phyloP scores from a whole-genome alignment of 2,329 filamentous ascomycete species.

The Xylariales sp. region DNA sequence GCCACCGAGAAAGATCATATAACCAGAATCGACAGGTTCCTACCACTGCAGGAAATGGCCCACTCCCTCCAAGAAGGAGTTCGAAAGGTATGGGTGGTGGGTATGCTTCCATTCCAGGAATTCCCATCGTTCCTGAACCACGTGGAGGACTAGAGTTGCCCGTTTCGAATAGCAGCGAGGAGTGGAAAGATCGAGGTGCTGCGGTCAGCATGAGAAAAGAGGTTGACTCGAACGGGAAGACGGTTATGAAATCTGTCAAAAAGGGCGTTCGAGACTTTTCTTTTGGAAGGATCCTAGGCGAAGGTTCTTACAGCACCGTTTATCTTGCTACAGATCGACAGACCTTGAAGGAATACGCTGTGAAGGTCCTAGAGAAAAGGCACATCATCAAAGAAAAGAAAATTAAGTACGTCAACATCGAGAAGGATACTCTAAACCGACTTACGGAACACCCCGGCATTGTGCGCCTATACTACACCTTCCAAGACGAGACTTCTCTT shows the following conservation, averaged over 20 bases:
- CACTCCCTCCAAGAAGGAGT: conserved; percentile 69
- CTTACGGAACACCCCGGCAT: conserved; percentile 95
- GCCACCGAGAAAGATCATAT: conserved; percentile 66
- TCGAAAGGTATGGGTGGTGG: conserved; percentile 67
- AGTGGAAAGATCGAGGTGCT: conserved; percentile 96
- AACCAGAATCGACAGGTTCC: conserved; percentile 53
- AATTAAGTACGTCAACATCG: conserved; percentile 99
- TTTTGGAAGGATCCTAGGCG: conserved; percentile 85
- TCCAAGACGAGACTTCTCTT: conserved; percentile 91
- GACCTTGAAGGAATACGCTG: conserved; percentile 91
- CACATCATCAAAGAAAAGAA: conserved; percentile 99
- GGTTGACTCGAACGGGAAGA: conserved; percentile 78
- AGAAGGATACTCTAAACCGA: conserved; percentile 95
- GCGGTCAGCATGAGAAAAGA: conserved; percentile 79
- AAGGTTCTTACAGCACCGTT: conserved; percentile 97
- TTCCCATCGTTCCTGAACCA: conserved; percentile 31
- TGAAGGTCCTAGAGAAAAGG: conserved; percentile 96
- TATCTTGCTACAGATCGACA: conserved; percentile 89
- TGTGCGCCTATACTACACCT: conserved; percentile 95
- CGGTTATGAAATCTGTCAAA: conserved; percentile 79
- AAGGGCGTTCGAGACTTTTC: conserved; percentile 97
- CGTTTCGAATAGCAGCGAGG: conserved; percentile 64
- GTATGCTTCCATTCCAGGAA: conserved; percentile 39
- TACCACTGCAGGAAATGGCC: conserved; percentile 48
- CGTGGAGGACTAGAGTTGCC: conserved; percentile 34